These are phyloP conservation scores for Truncatella angustata DNA, from an alignment of 2,329 filamentous ascomycete species.

Conservation along the genomic window DNA sequence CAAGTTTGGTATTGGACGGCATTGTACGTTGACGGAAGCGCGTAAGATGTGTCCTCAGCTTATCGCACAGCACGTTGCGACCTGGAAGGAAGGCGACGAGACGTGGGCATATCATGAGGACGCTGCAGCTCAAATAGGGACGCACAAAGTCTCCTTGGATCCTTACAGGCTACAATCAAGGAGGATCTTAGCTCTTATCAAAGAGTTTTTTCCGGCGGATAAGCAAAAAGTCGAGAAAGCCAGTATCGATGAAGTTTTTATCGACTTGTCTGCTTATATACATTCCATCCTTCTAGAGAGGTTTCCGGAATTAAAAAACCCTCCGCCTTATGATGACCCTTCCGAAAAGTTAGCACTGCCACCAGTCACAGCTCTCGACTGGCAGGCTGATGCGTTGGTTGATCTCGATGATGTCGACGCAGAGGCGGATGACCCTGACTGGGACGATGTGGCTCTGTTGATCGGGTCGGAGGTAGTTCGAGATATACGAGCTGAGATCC, in stretches of 20 bases:
- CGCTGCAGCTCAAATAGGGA: constrained; percentile 74
- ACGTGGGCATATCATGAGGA: constrained; percentile 90
- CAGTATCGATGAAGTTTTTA: constrained; percentile 91
- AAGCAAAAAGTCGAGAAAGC: constrained; percentile 85
- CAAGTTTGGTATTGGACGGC: constrained; percentile 73
- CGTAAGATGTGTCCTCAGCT: constrained; percentile 82
- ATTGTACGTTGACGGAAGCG: constrained; percentile 78
- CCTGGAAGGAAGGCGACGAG: constrained; percentile 88
- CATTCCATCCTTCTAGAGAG: constrained; percentile 71
- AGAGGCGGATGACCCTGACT: constrained; percentile 83
- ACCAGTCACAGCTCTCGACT: constrained; percentile 68
- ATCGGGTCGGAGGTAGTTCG: constrained; percentile 88
- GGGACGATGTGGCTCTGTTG: constrained; percentile 88
- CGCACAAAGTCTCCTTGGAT: constrained; percentile 91
- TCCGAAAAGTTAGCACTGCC: constrained; percentile 72
- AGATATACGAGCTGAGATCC: constrained; percentile 67
- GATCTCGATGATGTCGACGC: constrained; percentile 71
- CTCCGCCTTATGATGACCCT: constrained; percentile 71
- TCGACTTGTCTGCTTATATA: constrained; percentile 85
- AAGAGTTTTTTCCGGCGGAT: constrained; percentile 64
- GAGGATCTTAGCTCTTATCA: constrained; percentile 76
- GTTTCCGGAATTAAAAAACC: constrained; percentile 69
- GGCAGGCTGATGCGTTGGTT: constrained; percentile 78
- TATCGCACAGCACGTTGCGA: constrained; percentile 88
- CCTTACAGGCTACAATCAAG: constrained; percentile 85